These are phyloP conservation scores for Kluyveromyces dobzhanskii DNA, from an alignment of 805 yeast species.

Conservation along the genomic window DNA sequence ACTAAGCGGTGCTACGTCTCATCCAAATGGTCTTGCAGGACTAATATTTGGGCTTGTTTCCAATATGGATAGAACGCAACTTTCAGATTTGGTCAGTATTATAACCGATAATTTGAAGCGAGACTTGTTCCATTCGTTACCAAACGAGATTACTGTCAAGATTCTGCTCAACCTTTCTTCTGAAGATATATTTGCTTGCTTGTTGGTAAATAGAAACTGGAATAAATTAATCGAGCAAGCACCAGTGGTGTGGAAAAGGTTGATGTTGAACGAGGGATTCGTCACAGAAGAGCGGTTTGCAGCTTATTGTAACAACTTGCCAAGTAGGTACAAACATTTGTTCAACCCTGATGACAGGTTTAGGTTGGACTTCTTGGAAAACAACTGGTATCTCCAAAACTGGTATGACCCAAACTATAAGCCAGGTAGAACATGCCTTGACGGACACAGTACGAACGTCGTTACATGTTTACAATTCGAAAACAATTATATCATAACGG, in stretches of 20 bases:
- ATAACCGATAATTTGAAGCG: constrained; percentile 43
- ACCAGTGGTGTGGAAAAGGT: constrained; percentile 59
- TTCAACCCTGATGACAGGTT: constrained; percentile 28
- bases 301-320: constrained; percentile 18
- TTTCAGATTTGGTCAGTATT: constrained; percentile 25
- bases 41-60: constrained; percentile 21
- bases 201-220: constrained; percentile 68
- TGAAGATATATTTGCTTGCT: constrained; percentile 48
- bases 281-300: constrained; percentile 41
- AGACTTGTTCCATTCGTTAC: constrained; percentile 64
- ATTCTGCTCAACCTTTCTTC: constrained; percentile 60
- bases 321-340: constrained; percentile 20
- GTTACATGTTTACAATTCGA: constrained; percentile 94
- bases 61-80: constrained; percentile 21
- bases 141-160: constrained; percentile 62
- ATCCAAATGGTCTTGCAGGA: constrained; percentile 1
- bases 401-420: constrained; percentile 72
- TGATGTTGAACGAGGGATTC: constrained; percentile 55
- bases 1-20: background rate
- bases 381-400: constrained; percentile 49
- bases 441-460: constrained; percentile 71
- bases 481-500: constrained; percentile 82
- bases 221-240: constrained; percentile 49
- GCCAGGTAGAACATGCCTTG: constrained; percentile 59
- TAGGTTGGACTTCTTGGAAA: constrained; percentile 40